Conservation (phyloP, 106 monocot genomes). For the Narthecium ossifragum region DNA sequence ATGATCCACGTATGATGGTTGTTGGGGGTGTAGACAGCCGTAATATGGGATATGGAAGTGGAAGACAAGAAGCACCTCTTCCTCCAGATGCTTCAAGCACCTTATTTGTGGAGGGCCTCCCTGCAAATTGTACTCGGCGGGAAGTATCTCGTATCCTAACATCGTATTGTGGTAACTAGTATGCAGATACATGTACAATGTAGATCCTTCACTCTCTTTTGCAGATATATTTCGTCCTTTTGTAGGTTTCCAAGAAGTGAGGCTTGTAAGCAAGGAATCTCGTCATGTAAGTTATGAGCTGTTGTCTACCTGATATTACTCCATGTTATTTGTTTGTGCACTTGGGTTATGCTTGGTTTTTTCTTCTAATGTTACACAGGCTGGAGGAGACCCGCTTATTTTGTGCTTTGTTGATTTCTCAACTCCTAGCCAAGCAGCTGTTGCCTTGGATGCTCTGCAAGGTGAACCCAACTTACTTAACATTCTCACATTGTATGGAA, state of each 20-base stretch:
- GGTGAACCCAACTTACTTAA: slow-evolving; percentile 21
- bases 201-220: slow-evolving; percentile 16
- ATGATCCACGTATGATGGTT: slow-evolving; percentile 29
- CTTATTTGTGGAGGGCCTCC: slow-evolving; percentile 76
- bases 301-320: background rate
- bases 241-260: slow-evolving; percentile 47
- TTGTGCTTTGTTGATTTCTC: slow-evolving; percentile 62
- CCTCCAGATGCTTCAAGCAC: slow-evolving; percentile 78
- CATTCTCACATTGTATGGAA: background rate
- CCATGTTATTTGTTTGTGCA: background rate
- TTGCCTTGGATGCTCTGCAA: slow-evolving; percentile 51
- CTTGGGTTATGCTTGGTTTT: background rate
- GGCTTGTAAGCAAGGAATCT: slow-evolving; percentile 57
- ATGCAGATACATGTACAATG: background rate
- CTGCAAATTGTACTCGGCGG: slow-evolving; percentile 46
- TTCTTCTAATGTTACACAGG: slow-evolving; percentile 20
- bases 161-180: background rate
- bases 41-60: slow-evolving; percentile 26
- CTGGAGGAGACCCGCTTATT: slow-evolving; percentile 45
- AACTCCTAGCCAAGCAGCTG: slow-evolving; percentile 32
- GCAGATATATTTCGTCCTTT: slow-evolving; percentile 68
- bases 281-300: slow-evolving; percentile 30
- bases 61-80: slow-evolving; percentile 40
- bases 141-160: slow-evolving; percentile 92
- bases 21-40: slow-evolving; percentile 24